phyloP scores from a whole-genome alignment of 2,329 filamentous ascomycete species.

The Pestalotiopsis sp. region DNA sequence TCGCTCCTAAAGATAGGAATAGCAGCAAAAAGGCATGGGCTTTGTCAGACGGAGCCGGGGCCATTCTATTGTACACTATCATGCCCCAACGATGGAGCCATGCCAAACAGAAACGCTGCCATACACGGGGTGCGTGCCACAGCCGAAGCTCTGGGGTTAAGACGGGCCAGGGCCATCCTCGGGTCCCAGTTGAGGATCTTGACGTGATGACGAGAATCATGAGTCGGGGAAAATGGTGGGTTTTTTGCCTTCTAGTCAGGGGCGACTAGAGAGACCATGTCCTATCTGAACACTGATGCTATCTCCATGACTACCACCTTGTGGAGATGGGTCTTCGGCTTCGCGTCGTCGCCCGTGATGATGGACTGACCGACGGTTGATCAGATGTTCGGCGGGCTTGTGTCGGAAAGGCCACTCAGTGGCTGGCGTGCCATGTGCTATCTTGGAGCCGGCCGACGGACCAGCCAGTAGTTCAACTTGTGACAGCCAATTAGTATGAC shows the following conservation, averaged over 20 bases:
- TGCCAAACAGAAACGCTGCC: not conserved
- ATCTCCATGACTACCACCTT: constrained; percentile 2
- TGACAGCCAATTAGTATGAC: constrained; percentile 1
- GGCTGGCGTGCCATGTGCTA: constrained; percentile 3
- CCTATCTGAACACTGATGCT: not conserved
- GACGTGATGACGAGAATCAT: not conserved
- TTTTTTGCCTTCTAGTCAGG: constrained; percentile 3
- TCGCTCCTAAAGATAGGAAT: not conserved
- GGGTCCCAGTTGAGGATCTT: not conserved
- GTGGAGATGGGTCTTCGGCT: constrained; percentile 6
- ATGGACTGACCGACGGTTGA: constrained; percentile 11
- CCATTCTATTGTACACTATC: not conserved
- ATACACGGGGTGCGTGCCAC: constrained; percentile 4
- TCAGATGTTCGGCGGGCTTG: constrained; percentile 8
- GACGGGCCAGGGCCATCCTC: not conserved
- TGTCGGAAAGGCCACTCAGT: constrained; percentile 5
- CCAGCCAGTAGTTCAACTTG: constrained; percentile 5
- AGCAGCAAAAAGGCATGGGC: not conserved
- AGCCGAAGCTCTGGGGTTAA: constrained; percentile 10
- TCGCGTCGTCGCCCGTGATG: constrained; percentile 7
- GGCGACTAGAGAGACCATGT: constrained; percentile 2
- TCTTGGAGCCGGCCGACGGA: constrained; percentile 6
- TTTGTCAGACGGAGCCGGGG: not conserved
- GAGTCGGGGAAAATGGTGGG: constrained; percentile 6
- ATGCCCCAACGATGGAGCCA: not conserved